Evolutionary conservation across 2,329 filamentous ascomycete genomes (phyloP).

Genomic region (Colletotrichum echinochloae): DNA sequence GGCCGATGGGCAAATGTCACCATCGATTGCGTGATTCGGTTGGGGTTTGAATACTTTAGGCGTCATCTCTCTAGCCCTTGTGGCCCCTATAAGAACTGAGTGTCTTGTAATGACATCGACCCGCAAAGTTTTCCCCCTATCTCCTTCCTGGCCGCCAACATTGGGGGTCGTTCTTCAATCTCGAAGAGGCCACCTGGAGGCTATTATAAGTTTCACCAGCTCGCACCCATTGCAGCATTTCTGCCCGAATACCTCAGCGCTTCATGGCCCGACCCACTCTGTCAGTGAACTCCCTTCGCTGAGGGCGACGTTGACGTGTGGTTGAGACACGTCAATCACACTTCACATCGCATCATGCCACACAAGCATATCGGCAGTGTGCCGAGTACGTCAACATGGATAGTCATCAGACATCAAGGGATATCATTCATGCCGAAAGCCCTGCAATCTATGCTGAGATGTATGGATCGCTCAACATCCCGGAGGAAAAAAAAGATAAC

Average conservation of each 20-base stretch:
- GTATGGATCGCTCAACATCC: constrained; percentile 12
- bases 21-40: constrained; percentile 39
- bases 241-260: neutral
- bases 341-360: neutral
- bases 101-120: no score
- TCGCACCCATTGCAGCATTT: neutral
- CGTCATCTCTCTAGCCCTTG: neutral
- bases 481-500: neutral
- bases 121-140: neutral
- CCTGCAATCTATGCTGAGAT: neutral
- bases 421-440: constrained; percentile 4
- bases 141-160: neutral
- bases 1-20: constrained; percentile 30
- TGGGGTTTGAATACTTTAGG: constrained; percentile 17
- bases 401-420: neutral
- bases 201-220: neutral
- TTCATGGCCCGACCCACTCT: neutral
- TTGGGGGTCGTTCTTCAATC: neutral
- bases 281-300: neutral
- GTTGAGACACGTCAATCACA: neutral
- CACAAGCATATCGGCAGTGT: neutral
- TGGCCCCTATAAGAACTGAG: neutral
- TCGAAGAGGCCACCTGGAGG: neutral
- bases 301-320: neutral
- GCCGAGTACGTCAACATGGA: neutral